These are phyloP conservation scores for Tulasnella sp. DNA, from an alignment of 768 basidiomycete genomes.

Conservation along the genomic window DNA sequence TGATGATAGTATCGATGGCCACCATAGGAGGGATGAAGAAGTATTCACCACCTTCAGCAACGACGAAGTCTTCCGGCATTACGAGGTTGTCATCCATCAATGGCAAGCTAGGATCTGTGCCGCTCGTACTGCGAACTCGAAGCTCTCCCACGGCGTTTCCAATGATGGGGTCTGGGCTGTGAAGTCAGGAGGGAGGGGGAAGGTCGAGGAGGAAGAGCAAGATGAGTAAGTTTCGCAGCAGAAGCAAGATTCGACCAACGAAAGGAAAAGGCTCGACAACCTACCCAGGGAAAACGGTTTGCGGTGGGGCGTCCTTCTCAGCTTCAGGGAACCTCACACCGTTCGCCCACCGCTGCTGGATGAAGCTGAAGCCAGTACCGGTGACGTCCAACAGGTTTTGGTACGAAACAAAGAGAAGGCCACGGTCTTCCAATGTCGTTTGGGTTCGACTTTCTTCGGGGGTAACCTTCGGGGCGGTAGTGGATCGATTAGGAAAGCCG, in stretches of 20 bases:
- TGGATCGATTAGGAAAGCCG: no score
- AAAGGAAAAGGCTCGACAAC: background rate
- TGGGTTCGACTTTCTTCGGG: background rate
- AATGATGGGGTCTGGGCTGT: constrained; percentile 28
- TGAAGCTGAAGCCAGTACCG: constrained; percentile 20
- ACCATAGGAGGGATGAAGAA: constrained; percentile 31
- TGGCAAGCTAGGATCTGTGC: background rate
- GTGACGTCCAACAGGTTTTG: background rate
- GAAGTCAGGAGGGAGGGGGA: background rate
- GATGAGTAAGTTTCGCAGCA: background rate
- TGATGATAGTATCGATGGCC: constrained; percentile 1
- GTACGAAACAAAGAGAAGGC: constrained; percentile 32
- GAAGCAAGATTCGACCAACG: background rate
- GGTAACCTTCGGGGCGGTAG: background rate
- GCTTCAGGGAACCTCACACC: background rate
- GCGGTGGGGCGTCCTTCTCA: background rate
- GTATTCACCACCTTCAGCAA: constrained; percentile 31
- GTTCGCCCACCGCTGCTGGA: background rate
- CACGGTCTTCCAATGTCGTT: constrained; percentile 21
- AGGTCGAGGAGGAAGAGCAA: background rate
- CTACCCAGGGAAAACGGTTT: background rate
- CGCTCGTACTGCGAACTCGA: background rate
- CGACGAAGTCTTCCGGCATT: constrained; percentile 26
- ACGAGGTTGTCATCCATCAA: background rate
- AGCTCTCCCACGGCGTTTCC: background rate